Base-by-base conservation (phyloP, 495 filamentous ascomycete genomes). In the Penicillium pulvis region DNA sequence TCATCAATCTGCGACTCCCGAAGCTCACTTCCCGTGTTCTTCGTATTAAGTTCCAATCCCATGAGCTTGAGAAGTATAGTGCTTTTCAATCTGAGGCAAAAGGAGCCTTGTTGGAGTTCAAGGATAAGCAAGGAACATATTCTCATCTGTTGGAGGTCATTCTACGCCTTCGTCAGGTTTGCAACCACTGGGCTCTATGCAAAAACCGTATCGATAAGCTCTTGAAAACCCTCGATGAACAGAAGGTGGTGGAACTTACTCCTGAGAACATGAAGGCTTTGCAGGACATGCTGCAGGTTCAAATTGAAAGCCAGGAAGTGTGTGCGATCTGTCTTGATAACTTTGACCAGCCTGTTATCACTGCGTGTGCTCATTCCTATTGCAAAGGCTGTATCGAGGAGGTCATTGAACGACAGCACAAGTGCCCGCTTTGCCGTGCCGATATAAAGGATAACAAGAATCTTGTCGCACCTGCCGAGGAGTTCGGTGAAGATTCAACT, bases 371-470 rank as follows among this genome's bases (percentile, higher is more conserved):
- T 30, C 93, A 97, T 71, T 75, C 87, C 9, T 97, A 91, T 70
- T 90, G 90, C 57, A 75, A 76, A 24, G 75, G 77, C 23, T 97
- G 93, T 67, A 92, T 97, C 58, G 79, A 87, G 55, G 83, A 83
- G 55, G 90, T 91, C 33, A 89, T 97, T 55, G 85, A 90, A 48
- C 80, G 84, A 19, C 90, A 95, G 65, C 81, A 88, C 44, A 91
- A 89, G 71, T 97, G 93, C 58, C 93, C 93, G 7, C 87, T 96
- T 81, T 97, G 93, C 69, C 90, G 93, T 20, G 85, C 89, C 10
- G 80, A 86, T 10, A 83, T 96, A 20, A 66, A 76, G 2, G 82
- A 86, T 39, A 73, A 63, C 4, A 77, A 83, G 12, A 75, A 75
- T 3, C 77, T 92, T 0, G 92, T 96, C 17, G 79, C 84, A 16